Base-by-base conservation (phyloP, 805 yeast genomes). In the Candida tammaniensis region DNA sequence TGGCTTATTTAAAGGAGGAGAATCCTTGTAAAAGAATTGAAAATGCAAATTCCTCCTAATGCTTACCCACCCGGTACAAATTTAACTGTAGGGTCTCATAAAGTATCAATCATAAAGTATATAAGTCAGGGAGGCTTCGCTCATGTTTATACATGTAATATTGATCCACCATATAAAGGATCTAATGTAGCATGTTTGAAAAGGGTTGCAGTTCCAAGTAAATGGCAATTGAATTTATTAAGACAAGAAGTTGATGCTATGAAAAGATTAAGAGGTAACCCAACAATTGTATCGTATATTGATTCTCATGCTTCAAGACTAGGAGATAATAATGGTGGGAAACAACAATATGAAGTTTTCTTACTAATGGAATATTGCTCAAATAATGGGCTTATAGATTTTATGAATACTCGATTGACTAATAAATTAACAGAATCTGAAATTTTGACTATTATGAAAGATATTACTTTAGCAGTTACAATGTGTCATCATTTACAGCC, bases 241-340 rank as follows among this genome's bases (percentile, higher is more conserved):
- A 68, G 98, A 42, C 96, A 94, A 24, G 99, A 93, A 57, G 98
- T 93, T 11, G 98, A 93, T 54, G 95, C 97, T 9, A 91, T 93
- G 98, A 85, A 86, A 59, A 70, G 95, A 17, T 68, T 93, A 21
- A 68, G 80, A 42, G 95, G 95, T 7, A 76, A 84, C 44, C 73
- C 74, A 29, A 80, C 82, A 53, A 79, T 93, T 42, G 98, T 93
- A 1, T 80, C 86, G 3, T 93, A 93, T 57, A 85, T 88, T 33
- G 98, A 93, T 57, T 86, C 96, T 3, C 96, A 93, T 62, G 98
- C 98, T 5, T 79, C 94, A 9, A 72, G 94, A 47, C 34, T 38
- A 8, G 17, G 37, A 4, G 24, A 18, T 17, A 29, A 31, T 38
- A 61, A 16, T 14, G 4, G 15, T 38, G 50, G 26, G 12, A 55